Evolutionary conservation across 441 rosid genomes (phyloP), one percentile per base, ranked within the genome.

Genomic region (Populus hybrid): DNA sequence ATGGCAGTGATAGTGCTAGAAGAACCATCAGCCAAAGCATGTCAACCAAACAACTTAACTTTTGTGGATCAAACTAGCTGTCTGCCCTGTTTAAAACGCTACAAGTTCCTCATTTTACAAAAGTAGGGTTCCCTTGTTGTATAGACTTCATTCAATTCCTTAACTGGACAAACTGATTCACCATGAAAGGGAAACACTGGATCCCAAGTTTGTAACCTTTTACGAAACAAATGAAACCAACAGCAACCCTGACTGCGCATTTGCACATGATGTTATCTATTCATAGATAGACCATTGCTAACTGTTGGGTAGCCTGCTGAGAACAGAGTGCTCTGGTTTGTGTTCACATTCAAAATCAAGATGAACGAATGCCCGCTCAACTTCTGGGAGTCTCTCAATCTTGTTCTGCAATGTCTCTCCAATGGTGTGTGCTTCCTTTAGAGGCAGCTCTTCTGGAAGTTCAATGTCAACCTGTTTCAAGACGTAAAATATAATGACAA

Each of bases 351-450:
- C 98, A 42, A 81, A 91, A 81, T 92, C 98, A 3, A 94, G 87
- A 83, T 94, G 98, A 76, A 94, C 96, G 76, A 94, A 94, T 73
- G 95, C 97, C 38, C 97, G 85, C 81, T 94, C 97, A 9, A 94
- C 97, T 85, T 92, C 94, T 26, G 91, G 88, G 34, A 94, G 92
- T 82, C 82, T 88, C 85, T 94, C 96, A 3, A 94, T 85, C 83
- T 90, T 94, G 81, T 86, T 87, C 82, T 94, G 97, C 85, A 94
- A 83, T 75, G 86, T 63, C 78, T 94, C 97, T 76, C 98, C 98
- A 14, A 92, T 91, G 8, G 89, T 23, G 34, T 94, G 95, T 69
- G 98, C 97, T 81, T 94, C 91, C 70, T 85, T 91, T 63, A 94
- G 36, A 21, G 97, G 95, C 73, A 90, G 76, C 26, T 94, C 91